A percentile compares a stretch with the other conserved stretches of the same genome.
Conservation (phyloP, 371 early-diverging fungal genomes). For the Mortierella sp. region DNA sequence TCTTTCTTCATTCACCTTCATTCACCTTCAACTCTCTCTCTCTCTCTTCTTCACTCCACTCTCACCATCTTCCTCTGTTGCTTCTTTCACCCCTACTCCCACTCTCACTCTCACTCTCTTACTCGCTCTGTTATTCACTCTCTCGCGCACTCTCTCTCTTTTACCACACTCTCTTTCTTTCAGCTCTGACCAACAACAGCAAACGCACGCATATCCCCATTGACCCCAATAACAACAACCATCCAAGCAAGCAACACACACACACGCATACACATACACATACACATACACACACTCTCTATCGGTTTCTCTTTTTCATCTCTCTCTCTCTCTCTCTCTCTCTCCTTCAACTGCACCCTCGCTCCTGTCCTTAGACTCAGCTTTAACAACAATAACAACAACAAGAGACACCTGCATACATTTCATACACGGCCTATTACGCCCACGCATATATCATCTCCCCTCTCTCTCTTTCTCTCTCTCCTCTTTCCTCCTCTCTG, state of each 20-base stretch:
- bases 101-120: not conserved
- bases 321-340: not conserved
- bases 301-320: conserved; percentile 10
- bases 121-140: not conserved
- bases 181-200: not conserved
- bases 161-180: not conserved
- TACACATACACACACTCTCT: not conserved
- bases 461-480: too few relatives aligned
- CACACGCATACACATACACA: too few relatives aligned
- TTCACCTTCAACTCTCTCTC: not conserved
- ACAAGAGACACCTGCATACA: conserved; percentile 3
- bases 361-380: not conserved
- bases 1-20: not conserved
- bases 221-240: conserved; percentile 13
- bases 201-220: not conserved
- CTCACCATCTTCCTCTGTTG: not conserved
- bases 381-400: not conserved
- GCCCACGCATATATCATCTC: too few relatives aligned
- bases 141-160: not conserved
- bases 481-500: too few relatives aligned
- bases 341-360: not conserved
- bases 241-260: not conserved
- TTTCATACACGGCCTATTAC: conserved; percentile 5
- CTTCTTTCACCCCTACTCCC: not conserved
- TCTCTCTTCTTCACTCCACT: not conserved